Conservation (phyloP, 225 moss, liverwort and hornwort species). For the Climacium dendroides region DNA sequence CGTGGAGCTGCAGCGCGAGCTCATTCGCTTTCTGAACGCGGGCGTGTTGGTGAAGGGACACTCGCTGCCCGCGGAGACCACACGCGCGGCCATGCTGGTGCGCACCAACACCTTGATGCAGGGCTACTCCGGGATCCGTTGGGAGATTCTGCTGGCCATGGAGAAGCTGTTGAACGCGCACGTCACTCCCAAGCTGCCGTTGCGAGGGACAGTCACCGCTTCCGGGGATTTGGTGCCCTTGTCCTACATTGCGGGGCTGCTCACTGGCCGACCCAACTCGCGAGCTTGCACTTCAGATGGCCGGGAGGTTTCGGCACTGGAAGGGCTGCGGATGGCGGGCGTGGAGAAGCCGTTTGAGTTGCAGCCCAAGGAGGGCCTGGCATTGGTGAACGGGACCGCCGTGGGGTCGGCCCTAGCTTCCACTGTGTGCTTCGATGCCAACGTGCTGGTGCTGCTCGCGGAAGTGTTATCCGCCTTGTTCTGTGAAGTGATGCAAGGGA, state of each 20-base stretch:
- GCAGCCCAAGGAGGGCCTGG: neutral
- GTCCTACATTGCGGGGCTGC: neutral
- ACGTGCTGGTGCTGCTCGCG: neutral
- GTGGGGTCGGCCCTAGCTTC: neutral
- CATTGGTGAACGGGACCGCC: neutral
- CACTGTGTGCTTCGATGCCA: neutral
- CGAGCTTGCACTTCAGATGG: neutral
- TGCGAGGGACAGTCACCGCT: conserved; percentile 29
- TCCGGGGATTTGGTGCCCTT: conserved; percentile 36
- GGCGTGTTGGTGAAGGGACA: conserved; percentile 4
- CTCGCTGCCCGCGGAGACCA: neutral
- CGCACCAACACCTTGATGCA: conserved; percentile 31
- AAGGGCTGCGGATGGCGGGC: neutral
- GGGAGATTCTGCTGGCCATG: conserved; percentile 24
- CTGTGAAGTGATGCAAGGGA: too few species aligned
- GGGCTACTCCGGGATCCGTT: conserved; percentile 32
- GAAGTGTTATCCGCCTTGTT: too few species aligned
- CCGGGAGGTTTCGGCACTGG: neutral
- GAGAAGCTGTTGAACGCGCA: conserved; percentile 37
- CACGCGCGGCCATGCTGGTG: conserved; percentile 19
- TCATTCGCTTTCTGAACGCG: conserved; percentile 18
- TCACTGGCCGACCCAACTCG: neutral
- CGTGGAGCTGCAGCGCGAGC: conserved; percentile 2
- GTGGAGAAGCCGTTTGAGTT: neutral
- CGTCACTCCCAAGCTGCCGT: conserved; percentile 30